Evolutionary conservation across 441 rosid species (phyloP).

Genomic region (Populus hybrid): DNA sequence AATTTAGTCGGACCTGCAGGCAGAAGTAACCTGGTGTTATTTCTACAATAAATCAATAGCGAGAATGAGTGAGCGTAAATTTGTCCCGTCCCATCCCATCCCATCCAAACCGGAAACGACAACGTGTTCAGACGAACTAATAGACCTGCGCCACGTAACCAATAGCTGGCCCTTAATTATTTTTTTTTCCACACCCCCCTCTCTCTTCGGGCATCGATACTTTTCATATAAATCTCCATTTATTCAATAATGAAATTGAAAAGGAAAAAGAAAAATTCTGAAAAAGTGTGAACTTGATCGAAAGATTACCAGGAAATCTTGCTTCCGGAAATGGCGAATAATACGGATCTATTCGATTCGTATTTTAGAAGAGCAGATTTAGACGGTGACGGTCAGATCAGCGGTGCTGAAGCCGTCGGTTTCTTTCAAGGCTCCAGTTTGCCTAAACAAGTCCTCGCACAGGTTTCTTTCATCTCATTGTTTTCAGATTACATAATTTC

Average conservation of each 20-base stretch:
- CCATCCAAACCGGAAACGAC: not conserved
- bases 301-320: not conserved
- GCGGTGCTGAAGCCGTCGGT: conserved; percentile 96
- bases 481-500: no score
- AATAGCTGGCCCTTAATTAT: not conserved
- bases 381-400: conserved; percentile 97
- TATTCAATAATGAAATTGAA: not conserved
- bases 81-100: no score
- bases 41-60: not conserved
- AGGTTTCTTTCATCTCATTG: conserved; percentile 37
- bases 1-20: not conserved
- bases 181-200: not conserved
- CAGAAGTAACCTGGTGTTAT: not conserved
- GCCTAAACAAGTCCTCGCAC: conserved; percentile 85
- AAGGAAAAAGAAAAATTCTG: not conserved
- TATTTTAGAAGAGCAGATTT: conserved; percentile 93
- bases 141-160: not conserved
- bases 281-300: not conserved
- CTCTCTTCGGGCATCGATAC: not conserved
- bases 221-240: not conserved
- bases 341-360: conserved; percentile 80
- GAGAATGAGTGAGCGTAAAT: not conserved
- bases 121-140: not conserved
- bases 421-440: conserved; percentile 91
- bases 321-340: conserved; percentile 42